Conservation (phyloP, 208 protist species). For the Leishmania tropica region DNA sequence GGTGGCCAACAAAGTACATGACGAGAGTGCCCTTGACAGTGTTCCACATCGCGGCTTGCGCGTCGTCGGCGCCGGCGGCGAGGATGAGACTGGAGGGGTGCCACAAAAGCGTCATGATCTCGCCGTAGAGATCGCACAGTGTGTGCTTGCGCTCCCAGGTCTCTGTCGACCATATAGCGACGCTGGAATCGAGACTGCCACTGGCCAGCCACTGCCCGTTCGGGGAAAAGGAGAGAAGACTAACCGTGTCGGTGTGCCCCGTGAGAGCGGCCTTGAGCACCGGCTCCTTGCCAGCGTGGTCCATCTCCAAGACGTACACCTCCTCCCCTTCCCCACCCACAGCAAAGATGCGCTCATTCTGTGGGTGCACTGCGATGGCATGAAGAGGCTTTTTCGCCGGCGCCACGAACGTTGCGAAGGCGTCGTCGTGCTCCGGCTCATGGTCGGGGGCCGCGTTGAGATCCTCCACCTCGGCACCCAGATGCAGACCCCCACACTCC, state of each 20-base stretch:
- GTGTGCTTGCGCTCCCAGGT: conserved; percentile 78
- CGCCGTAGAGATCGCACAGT: conserved; percentile 86
- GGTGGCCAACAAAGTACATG: conserved; percentile 94
- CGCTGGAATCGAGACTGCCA: conserved; percentile 69
- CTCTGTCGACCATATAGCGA: conserved; percentile 75
- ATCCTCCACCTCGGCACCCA: conserved; percentile 61
- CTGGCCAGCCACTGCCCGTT: conserved; percentile 80
- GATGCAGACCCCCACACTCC: conserved; percentile 19
- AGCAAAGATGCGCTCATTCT: conserved; percentile 53
- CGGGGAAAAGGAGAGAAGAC: conserved; percentile 79
- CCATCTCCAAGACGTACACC: conserved; percentile 60
- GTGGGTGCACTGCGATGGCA: conserved; percentile 51
- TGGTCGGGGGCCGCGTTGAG: conserved; percentile 77
- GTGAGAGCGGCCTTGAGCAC: conserved; percentile 43
- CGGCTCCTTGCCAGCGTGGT: not conserved
- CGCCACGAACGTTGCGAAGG: conserved; percentile 53
- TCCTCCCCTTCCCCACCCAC: conserved; percentile 76
- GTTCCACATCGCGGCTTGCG: conserved; percentile 96
- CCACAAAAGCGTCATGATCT: conserved; percentile 90
- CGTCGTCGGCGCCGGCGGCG: conserved; percentile 89
- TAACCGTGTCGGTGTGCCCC: conserved; percentile 85
- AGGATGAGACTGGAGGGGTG: conserved; percentile 93
- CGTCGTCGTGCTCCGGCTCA: conserved; percentile 84
- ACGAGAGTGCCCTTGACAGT: conserved; percentile 81
- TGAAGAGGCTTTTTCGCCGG: conserved; percentile 68